Evolutionary conservation across 2,329 filamentous ascomycete genomes (phyloP).

Genomic region (Botrytis cinerea): DNA sequence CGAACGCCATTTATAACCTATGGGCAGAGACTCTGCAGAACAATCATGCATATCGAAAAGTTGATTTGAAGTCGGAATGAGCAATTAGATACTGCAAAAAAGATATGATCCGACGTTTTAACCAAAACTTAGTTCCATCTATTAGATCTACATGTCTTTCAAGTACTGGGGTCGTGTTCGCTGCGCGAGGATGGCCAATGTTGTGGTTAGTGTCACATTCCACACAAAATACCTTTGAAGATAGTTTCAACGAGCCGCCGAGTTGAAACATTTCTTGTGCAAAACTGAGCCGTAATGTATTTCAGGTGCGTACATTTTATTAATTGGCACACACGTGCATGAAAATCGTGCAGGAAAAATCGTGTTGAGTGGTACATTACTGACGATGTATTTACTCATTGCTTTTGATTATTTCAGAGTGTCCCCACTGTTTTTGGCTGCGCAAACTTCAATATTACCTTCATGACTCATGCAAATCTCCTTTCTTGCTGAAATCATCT

Average conservation of each 20-base stretch:
- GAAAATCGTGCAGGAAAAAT: too few relatives aligned
- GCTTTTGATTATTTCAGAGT: not conserved
- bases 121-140: not conserved
- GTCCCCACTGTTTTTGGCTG: not conserved
- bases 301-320: not conserved
- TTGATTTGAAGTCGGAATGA: not conserved
- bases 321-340: not conserved
- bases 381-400: not conserved
- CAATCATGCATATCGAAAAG: not conserved
- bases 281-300: not conserved
- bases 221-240: not conserved
- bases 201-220: not conserved
- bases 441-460: not conserved
- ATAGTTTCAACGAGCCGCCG: not conserved
- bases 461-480: not conserved
- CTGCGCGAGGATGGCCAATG: not conserved
- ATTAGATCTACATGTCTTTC: not conserved
- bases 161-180: not conserved
- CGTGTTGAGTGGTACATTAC: not conserved
- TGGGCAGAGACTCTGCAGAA: not conserved
- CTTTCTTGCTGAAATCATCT: not conserved
- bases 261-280: not conserved
- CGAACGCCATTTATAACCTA: conserved; percentile 4
- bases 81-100: not conserved
- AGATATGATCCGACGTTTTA: not conserved